phyloP scores from a whole-genome alignment of 768 basidiomycete genomes.

The Kwoniella mangroviensis region DNA sequence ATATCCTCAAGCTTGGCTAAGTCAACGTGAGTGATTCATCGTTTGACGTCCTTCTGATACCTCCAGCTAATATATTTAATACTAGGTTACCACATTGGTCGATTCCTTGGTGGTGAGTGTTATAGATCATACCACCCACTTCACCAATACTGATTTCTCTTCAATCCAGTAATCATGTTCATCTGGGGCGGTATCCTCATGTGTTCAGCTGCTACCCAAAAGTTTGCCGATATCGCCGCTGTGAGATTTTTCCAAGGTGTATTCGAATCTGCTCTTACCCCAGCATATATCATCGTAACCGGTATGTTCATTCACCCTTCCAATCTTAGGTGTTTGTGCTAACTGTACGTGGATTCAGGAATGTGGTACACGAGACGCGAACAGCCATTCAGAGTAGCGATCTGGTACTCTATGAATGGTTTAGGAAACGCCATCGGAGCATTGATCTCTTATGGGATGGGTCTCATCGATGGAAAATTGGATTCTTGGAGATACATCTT shows the following conservation, averaged over 20 bases:
- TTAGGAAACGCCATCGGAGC: conserved; percentile 58
- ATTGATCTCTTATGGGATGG: conserved; percentile 38
- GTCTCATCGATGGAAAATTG: conserved; percentile 5
- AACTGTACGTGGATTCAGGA: not conserved
- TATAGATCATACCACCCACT: not conserved
- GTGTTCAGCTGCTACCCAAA: conserved; percentile 11
- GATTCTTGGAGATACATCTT: conserved; percentile 18
- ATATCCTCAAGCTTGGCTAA: conserved; percentile 15
- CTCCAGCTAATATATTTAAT: no score
- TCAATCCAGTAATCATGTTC: conserved; percentile 8
- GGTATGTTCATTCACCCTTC: conserved; percentile 13
- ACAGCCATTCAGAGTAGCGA: conserved; percentile 56
- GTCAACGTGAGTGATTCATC: conserved; percentile 5
- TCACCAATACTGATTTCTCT: not conserved
- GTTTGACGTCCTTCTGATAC: not conserved
- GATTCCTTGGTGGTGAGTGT: conserved; percentile 9
- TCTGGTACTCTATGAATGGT: conserved; percentile 58
- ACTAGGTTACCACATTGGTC: conserved; percentile 12
- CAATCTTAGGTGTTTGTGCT: not conserved
- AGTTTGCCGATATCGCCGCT: conserved; percentile 39
- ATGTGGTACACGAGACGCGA: conserved; percentile 55
- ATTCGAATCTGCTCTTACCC: conserved; percentile 50
- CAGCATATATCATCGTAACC: conserved; percentile 49
- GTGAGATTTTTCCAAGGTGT: conserved; percentile 51
- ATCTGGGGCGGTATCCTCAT: conserved; percentile 15